Evolutionary conservation across 2,329 filamentous ascomycete species (phyloP).

Genomic region (Fusarium proliferatum): DNA sequence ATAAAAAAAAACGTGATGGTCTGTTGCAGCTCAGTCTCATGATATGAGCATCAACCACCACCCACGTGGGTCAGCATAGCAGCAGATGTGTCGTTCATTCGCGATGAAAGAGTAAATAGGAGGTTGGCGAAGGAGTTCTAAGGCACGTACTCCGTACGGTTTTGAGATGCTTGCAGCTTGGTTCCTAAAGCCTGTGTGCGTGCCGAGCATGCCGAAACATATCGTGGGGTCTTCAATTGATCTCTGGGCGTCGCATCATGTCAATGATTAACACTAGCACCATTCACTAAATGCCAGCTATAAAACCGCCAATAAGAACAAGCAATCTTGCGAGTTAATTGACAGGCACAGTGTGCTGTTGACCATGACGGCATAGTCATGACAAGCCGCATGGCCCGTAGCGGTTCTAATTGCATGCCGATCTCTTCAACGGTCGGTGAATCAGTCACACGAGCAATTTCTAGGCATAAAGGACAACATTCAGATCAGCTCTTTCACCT

Average conservation of each 20-base stretch:
- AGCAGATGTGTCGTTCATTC: accelerated
- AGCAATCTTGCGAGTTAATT: neutral
- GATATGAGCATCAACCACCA: neutral
- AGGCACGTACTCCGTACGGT: too few relatives aligned
- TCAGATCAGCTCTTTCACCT: neutral
- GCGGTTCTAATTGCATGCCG: neutral
- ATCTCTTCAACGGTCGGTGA: neutral
- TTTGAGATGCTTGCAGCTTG: neutral
- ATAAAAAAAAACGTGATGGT: neutral
- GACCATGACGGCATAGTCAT: neutral
- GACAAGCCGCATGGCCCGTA: neutral
- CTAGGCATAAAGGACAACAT: neutral
- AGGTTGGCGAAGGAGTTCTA: accelerated
- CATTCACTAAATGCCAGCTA: neutral
- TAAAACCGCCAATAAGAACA: accelerated
- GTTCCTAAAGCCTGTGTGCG: neutral
- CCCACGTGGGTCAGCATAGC: neutral
- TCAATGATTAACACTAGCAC: accelerated
- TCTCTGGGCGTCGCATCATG: neutral
- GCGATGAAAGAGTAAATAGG: too few relatives aligned
- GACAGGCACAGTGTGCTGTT: neutral
- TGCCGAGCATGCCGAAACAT: neutral
- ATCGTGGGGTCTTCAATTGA: neutral
- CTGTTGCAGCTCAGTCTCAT: neutral
- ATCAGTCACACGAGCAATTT: neutral